A percentile compares a stretch with the other conserved stretches of the same genome.
phyloP scores from a whole-genome alignment of 2,329 filamentous ascomycete genomes.

The Grosmannia clavigera region DNA sequence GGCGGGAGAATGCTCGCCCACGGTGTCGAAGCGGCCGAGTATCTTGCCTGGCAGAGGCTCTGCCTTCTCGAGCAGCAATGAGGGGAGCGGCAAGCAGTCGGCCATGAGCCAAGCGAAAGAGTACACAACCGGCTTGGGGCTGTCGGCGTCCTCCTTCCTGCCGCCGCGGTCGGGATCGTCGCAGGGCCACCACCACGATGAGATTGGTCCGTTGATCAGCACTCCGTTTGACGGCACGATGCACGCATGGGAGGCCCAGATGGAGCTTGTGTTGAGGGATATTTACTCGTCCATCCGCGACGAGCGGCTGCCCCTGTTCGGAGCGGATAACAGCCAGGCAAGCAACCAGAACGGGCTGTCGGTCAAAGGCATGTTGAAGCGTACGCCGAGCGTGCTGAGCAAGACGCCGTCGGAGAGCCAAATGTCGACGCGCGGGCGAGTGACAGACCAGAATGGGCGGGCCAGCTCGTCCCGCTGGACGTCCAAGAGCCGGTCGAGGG shows the following conservation, averaged over 20 bases:
- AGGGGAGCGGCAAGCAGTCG: background rate
- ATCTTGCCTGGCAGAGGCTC: constrained; percentile 31
- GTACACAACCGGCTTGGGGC: constrained; percentile 19
- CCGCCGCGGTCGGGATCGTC: constrained; percentile 32
- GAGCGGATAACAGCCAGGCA: constrained; percentile 39
- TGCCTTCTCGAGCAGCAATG: background rate
- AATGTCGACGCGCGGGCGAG: constrained; percentile 57
- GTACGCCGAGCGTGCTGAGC: constrained; percentile 82
- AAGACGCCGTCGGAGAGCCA: constrained; percentile 80
- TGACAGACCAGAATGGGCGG: constrained; percentile 40
- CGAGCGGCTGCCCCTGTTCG: constrained; percentile 75
- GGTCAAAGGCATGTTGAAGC: constrained; percentile 65
- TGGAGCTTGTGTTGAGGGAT: constrained; percentile 83
- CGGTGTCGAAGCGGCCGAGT: constrained; percentile 48
- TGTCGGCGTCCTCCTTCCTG: constrained; percentile 21
- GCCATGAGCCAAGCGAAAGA: background rate
- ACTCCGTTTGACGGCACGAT: constrained; percentile 61
- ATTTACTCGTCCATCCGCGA: constrained; percentile 86
- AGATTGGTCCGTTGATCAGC: constrained; percentile 65
- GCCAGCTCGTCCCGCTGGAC: constrained; percentile 57
- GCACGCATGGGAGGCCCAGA: constrained; percentile 74
- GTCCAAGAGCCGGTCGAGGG: constrained; percentile 71
- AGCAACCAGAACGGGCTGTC: constrained; percentile 51
- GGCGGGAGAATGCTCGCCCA: constrained; percentile 57
- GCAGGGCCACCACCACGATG: constrained; percentile 17